Base-by-base conservation (phyloP, 352 stramenopile species). In the Globisporangium cystogenes region DNA sequence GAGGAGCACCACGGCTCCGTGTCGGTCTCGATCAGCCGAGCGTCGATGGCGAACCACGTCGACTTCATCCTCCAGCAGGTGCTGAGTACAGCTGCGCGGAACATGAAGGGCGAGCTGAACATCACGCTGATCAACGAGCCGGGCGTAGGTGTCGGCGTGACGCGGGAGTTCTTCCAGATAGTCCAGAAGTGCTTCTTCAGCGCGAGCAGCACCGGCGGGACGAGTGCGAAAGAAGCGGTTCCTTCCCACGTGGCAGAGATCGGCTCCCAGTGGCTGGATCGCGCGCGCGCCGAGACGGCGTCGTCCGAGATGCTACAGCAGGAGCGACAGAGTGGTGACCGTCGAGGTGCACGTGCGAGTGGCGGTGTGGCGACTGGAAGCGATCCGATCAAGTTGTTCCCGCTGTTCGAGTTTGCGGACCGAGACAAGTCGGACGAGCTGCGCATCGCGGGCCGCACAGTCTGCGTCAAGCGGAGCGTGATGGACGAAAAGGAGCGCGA, bases 111-210 rank as follows among this genome's bases (percentile, higher is more conserved):
- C 21, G 75, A 90, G 53, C 59, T 87, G 20, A 76, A 82, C 43
- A 68, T 90, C 48, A 76, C 65, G 21, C 64, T 90, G 2, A 64
- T 87, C n/a, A 80, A 90, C 48, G 78, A 87, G 36, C 78, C 78
- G 1, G 78, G 74, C 4, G 72, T 90, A 6, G 78, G 78, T 26
- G 56, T 81, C 35, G 78, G 78, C 15, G 76, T 90, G 11, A 74
- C 74, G 1, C 74, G 78, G 18, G 78, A 90, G 57, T 87, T 90
- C 53, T 90, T 90, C 57, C 76, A 87, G 66, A 78, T 87, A 39
- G 64, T 90, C 5, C 71, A 89, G 43, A 65, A 58, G 23, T 82
- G 59, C 35, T 87, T 89, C 53, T 86, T 87, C 57, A 71, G 54
- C 14, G 57, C 72, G 23, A 53, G 29, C 4, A 69, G 52, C 44